Base-by-base conservation (phyloP, 306 rosid species). In the Fragaria nilgerrensis region DNA sequence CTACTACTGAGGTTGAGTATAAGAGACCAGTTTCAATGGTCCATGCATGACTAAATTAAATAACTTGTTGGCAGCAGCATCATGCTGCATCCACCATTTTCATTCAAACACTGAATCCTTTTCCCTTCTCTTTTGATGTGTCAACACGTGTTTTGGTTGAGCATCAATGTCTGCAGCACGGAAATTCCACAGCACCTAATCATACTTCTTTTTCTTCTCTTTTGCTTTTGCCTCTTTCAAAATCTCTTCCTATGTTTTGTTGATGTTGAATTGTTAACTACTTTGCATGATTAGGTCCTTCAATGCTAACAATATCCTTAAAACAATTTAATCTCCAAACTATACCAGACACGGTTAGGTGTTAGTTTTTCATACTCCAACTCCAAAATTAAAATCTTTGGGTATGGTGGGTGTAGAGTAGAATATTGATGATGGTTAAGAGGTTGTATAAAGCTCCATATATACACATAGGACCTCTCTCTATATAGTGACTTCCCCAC, bases 91-190 rank as follows among this genome's bases (percentile, higher is more conserved):
- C 74, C 75, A 65, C 7, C 82, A 73, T 82, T 41, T 41, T 41
- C 50, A 65, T 83, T 80, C 50, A 65, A 81, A 43, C 23, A 75
- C 71, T 37, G 7, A 36, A 6, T 37, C 68, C 43, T 71, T 78
- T 64, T 70, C 50, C 70, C 58, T 49, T 75, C 43, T 75, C 74
- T 73, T 82, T 47, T 16, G 45, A 43, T 61, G 73, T 79, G 75
- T 48, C 72, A 77, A 73, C 89, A 86, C 88, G 81, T 78, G 88
- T 66, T 39, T 47, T 64, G 48, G 43, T 53, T 64, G 48, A 32
- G 70, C 66, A 75, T 74, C 72, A 68, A 64, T 69, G 67, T 67
- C 73, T 81, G 50, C 32, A 29, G 41, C 83, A n/a, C 81, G 16
- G 16, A 72, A 61, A 72, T 32, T 72, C 72, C 63, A 53, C 49